Percentiles rank a stretch among this genome's conserved stretches.
Conservation (phyloP, 768 basidiomycete genomes). For the Rhodosporidiobolus odoratus region DNA sequence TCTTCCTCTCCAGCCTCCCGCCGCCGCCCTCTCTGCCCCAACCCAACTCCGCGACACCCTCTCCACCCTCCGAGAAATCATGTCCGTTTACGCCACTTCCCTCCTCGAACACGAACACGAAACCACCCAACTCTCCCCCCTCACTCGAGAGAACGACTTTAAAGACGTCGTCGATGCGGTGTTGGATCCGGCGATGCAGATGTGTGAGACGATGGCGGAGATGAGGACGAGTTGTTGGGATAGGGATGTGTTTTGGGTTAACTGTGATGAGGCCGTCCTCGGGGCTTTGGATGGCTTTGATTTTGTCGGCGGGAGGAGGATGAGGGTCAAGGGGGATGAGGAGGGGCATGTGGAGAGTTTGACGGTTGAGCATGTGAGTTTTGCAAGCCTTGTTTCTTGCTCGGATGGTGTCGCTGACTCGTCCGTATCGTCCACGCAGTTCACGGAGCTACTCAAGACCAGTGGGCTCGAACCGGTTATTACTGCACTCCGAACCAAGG, state of each 20-base stretch:
- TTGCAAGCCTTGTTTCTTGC: neutral
- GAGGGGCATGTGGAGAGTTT: slow-evolving; percentile 61
- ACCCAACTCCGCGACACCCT: slow-evolving; percentile 72
- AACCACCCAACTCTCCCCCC: slow-evolving; percentile 41
- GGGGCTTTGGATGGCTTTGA: slow-evolving; percentile 54
- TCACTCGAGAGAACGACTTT: slow-evolving; percentile 53
- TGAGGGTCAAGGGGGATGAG: slow-evolving; percentile 58
- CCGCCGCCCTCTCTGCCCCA: slow-evolving; percentile 71
- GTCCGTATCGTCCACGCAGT: neutral
- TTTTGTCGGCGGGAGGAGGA: slow-evolving; percentile 63
- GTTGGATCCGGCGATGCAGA: slow-evolving; percentile 74
- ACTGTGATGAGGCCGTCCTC: slow-evolving; percentile 72
- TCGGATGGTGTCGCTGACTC: neutral
- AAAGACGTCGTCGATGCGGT: slow-evolving; percentile 72
- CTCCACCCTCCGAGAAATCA: slow-evolving; percentile 78
- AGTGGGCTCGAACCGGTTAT: slow-evolving; percentile 50
- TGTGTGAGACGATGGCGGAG: slow-evolving; percentile 64
- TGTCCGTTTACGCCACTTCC: slow-evolving; percentile 81
- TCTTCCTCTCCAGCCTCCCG: slow-evolving; percentile 43
- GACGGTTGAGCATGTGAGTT: slow-evolving; percentile 75
- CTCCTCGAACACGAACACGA: slow-evolving; percentile 67
- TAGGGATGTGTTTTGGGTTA: slow-evolving; percentile 71
- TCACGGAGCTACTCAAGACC: slow-evolving; percentile 27
- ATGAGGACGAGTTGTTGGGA: slow-evolving; percentile 64
- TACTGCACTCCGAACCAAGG: slow-evolving; percentile 46